Evolutionary conservation across 2,329 filamentous ascomycete genomes (phyloP).

Genomic region (Colletotrichum paranaense): DNA sequence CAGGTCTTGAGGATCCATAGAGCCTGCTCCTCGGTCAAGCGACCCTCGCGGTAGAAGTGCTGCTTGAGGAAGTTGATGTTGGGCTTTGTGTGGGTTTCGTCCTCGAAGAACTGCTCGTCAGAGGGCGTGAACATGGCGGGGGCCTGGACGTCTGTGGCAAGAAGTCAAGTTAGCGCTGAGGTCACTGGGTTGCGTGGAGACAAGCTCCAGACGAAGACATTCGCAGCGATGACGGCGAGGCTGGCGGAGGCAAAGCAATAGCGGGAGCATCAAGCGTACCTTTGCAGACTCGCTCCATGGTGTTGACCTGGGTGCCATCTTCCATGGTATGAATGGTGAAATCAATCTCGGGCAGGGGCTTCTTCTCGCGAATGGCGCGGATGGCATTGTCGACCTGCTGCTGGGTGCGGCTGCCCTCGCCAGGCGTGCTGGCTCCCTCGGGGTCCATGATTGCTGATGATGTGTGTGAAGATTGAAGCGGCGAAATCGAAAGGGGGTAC

Average conservation of each 20-base stretch:
- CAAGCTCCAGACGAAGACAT: background rate
- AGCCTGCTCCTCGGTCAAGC: constrained; percentile 96
- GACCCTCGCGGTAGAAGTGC: constrained; percentile 97
- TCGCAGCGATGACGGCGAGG: constrained; percentile 29
- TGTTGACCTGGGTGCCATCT: constrained; percentile 95
- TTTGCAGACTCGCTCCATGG: constrained; percentile 96
- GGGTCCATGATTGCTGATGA: constrained; percentile 57
- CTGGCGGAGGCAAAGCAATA: constrained; percentile 37
- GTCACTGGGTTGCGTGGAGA: background rate
- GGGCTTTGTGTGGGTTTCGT: constrained; percentile 86
- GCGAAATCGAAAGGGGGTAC: constrained; percentile 10
- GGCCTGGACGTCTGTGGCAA: constrained; percentile 87
- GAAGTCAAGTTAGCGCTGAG: constrained; percentile 33
- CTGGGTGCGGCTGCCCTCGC: constrained; percentile 62
- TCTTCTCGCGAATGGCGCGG: constrained; percentile 93
- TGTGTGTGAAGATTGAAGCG: background rate
- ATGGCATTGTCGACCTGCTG: constrained; percentile 87
- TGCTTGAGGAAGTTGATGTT: constrained; percentile 96
- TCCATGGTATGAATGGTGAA: constrained; percentile 99
- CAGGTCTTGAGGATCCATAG: constrained; percentile 93
- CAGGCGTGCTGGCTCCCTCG: constrained; percentile 48
- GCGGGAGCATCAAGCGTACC: constrained; percentile 65
- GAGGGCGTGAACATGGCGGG: constrained; percentile 93
- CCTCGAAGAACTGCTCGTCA: constrained; percentile 94
- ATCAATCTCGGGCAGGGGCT: constrained; percentile 96